These are phyloP conservation scores for Fusarium beomiforme DNA, from an alignment of 2,329 filamentous ascomycete genomes.

Conservation along the genomic window DNA sequence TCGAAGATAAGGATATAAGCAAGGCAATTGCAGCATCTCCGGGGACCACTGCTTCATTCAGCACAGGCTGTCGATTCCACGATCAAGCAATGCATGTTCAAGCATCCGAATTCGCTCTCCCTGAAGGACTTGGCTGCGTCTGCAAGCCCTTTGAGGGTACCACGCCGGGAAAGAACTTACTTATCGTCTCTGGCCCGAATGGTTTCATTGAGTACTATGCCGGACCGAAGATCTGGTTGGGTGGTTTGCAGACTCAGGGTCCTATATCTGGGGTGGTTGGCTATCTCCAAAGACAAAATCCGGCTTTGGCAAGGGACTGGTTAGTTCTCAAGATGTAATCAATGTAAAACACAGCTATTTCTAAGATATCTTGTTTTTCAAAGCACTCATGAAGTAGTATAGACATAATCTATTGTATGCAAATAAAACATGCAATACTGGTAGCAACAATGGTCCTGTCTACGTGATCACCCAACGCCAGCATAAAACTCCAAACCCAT, in stretches of 20 bases:
- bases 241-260: constrained; percentile 79
- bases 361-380: constrained; percentile 4
- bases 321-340: constrained; percentile 63
- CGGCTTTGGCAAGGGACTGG: constrained; percentile 55
- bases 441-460: constrained; percentile 21
- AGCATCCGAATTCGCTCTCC: constrained; percentile 46
- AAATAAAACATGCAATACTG: constrained; percentile 29
- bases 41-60: not conserved
- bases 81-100: constrained; percentile 44
- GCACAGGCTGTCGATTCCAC: constrained; percentile 44
- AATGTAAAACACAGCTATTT: not conserved
- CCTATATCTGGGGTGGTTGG: constrained; percentile 75
- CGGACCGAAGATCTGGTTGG: constrained; percentile 79
- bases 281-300: constrained; percentile 62
- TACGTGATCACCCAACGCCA: constrained; percentile 37
- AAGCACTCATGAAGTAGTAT: constrained; percentile 18
- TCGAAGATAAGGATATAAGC: constrained; percentile 64
- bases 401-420: constrained; percentile 18
- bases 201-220: constrained; percentile 87
- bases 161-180: constrained; percentile 65
- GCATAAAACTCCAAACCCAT: constrained; percentile 17
- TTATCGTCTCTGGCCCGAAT: constrained; percentile 91
- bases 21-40: constrained; percentile 40
- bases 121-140: constrained; percentile 38
- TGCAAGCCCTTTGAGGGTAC: constrained; percentile 39